phyloP scores from a whole-genome alignment of 306 rosid genomes.

The Oemleria cerasiformis region DNA sequence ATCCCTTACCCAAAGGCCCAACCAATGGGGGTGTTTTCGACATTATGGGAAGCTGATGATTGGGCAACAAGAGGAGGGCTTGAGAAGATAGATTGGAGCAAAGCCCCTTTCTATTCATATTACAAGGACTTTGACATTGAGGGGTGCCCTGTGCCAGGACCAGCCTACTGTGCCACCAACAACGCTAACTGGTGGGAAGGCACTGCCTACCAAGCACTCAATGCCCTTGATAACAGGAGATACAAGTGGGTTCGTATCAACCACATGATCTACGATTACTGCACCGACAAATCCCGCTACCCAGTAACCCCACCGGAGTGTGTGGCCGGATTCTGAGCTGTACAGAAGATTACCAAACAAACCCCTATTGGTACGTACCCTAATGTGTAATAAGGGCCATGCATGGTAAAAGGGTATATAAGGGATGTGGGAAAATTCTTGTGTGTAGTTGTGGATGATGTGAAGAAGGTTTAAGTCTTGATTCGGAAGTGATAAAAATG shows the following conservation, averaged over 20 bases:
- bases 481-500: slow-evolving; percentile 12
- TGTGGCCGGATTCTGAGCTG: slow-evolving; percentile 40
- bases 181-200: slow-evolving; percentile 90
- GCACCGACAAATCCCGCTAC: slow-evolving; percentile 68
- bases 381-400: slow-evolving; percentile 7
- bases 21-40: slow-evolving; percentile 82
- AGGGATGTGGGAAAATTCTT: slow-evolving; percentile 4
- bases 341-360: neutral
- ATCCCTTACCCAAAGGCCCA: slow-evolving; percentile 68
- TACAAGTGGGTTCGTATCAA: slow-evolving; percentile 88
- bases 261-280: slow-evolving; percentile 84
- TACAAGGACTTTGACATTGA: slow-evolving; percentile 90
- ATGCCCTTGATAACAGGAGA: slow-evolving; percentile 41
- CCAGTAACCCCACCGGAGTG: slow-evolving; percentile 75
- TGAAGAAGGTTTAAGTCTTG: neutral
- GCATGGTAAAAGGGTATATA: neutral
- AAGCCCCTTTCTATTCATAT: slow-evolving; percentile 76
- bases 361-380: neutral
- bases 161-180: slow-evolving; percentile 54
- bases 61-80: slow-evolving; percentile 98
- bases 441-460: neutral
- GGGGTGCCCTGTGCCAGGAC: slow-evolving; percentile 77
- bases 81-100: slow-evolving; percentile 94
- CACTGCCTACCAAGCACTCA: slow-evolving; percentile 50
- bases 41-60: slow-evolving; percentile 90